Conservation (phyloP, 257 asterid species). For the Lithospermum erythrorhizon region DNA sequence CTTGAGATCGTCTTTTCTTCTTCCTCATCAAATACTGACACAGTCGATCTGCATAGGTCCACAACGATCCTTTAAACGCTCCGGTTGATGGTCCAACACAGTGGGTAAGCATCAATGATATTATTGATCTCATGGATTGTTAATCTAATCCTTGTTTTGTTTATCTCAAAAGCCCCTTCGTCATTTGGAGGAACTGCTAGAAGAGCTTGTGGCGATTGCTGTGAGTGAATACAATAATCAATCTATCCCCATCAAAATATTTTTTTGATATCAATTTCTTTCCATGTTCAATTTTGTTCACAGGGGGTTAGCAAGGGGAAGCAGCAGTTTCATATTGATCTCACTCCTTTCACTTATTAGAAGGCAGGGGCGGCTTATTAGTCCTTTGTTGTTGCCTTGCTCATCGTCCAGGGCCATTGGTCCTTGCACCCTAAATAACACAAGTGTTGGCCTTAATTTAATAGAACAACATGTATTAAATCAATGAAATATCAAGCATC, state of each 20-base stretch:
- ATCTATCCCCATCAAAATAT: too few species aligned
- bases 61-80: constrained; percentile 76
- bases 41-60: constrained; percentile 42
- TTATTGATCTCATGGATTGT: neutral
- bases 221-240: constrained; percentile 30
- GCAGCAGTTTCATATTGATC: constrained; percentile 62
- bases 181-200: constrained; percentile 79
- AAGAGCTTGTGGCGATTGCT: constrained; percentile 71
- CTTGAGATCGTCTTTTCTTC: neutral
- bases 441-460: too few species aligned
- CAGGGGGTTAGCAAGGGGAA: constrained; percentile 91
- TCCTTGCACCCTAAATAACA: too few species aligned
- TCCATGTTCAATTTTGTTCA: constrained; percentile 5
- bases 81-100: constrained; percentile 99
- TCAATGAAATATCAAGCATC: too few species aligned
- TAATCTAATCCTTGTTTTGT: neutral
- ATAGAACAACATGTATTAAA: too few species aligned
- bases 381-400: too few species aligned
- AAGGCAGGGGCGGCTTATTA: too few species aligned
- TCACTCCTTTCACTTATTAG: constrained; percentile 52
- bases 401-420: too few species aligned
- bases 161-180: constrained; percentile 56
- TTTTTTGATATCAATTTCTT: too few species aligned
- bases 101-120: constrained; percentile 43
- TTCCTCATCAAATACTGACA: too few species aligned